Evolutionary conservation across 176 grass and related monocot genomes (phyloP).

Genomic region (Zoysia japonica): DNA sequence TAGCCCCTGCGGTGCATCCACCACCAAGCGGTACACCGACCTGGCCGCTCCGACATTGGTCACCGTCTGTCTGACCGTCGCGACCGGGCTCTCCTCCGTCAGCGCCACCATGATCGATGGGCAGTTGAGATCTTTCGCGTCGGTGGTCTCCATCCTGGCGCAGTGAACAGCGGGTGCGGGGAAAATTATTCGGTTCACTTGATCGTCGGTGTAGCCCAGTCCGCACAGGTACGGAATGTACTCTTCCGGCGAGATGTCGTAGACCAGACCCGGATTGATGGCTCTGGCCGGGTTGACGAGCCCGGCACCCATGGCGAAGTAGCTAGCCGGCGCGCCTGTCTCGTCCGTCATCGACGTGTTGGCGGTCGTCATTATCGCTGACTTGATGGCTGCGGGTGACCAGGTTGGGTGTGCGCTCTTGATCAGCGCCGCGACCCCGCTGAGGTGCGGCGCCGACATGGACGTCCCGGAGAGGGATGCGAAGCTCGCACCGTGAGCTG

Average conservation of each 20-base stretch:
- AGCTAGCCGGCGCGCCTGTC: slow-evolving; percentile 7
- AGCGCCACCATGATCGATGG: slow-evolving; percentile 47
- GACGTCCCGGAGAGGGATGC: slow-evolving; percentile 76
- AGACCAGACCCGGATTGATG: slow-evolving; percentile 61
- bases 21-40: slow-evolving; percentile 46
- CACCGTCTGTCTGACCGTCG: slow-evolving; percentile 50
- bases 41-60: slow-evolving; percentile 61
- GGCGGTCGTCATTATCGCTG: slow-evolving; percentile 79
- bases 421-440: slow-evolving; percentile 63
- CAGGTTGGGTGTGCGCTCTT: slow-evolving; percentile 61
- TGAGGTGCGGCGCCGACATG: slow-evolving; percentile 76
- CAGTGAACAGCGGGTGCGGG: slow-evolving; percentile 38
- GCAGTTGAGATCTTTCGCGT: slow-evolving; percentile 60
- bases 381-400: slow-evolving; percentile 85
- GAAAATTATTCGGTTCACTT: slow-evolving; percentile 50
- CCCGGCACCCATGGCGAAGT: slow-evolving; percentile 60
- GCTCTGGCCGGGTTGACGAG: slow-evolving; percentile 53
- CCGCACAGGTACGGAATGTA: slow-evolving; percentile 60
- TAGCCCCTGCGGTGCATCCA: slow-evolving; percentile 32
- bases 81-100: background rate
- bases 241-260: slow-evolving; percentile 53
- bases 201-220: slow-evolving; percentile 48
- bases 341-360: slow-evolving; percentile 43
- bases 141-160: slow-evolving; percentile 13
- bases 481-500: slow-evolving; percentile 13